Conservation (phyloP, 2,329 filamentous ascomycete genomes). For the Cladosporium sp. region DNA sequence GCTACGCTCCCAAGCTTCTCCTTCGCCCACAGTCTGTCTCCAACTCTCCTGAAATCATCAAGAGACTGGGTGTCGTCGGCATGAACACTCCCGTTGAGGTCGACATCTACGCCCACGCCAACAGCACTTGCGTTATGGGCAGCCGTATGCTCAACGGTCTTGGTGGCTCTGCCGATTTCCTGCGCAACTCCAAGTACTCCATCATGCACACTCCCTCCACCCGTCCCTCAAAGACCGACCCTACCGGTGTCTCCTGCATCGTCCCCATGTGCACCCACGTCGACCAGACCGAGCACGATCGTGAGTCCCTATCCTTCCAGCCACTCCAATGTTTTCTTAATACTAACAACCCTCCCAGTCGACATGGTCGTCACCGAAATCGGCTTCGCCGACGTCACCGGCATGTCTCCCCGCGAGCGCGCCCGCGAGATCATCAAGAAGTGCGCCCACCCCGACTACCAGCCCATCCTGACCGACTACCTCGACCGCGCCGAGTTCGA, state of each 20-base stretch:
- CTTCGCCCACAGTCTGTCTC: conserved; percentile 84
- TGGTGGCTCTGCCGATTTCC: conserved; percentile 77
- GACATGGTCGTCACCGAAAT: conserved; percentile 79
- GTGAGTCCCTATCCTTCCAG: background rate
- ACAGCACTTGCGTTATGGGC: conserved; percentile 85
- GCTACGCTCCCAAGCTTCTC: conserved; percentile 75
- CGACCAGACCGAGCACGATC: conserved; percentile 89
- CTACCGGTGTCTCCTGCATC: conserved; percentile 76
- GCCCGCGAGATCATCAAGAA: conserved; percentile 82
- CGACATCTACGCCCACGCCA: conserved; percentile 91
- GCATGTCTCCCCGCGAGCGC: conserved; percentile 72
- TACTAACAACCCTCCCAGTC: conserved; percentile 34
- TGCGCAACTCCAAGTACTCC: conserved; percentile 73
- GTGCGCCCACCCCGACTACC: conserved; percentile 81
- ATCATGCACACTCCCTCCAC: conserved; percentile 92
- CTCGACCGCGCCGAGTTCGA: conserved; percentile 82
- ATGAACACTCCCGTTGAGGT: conserved; percentile 96
- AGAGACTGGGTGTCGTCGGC: conserved; percentile 78
- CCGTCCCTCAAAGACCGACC: conserved; percentile 76
- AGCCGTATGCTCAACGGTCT: conserved; percentile 83
- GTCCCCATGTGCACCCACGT: conserved; percentile 89
- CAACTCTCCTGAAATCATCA: conserved; percentile 87
- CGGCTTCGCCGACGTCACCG: conserved; percentile 80
- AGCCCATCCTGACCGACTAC: conserved; percentile 76
- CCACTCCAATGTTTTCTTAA: background rate